These are phyloP conservation scores for Collariella sp. DNA, from an alignment of 495 filamentous ascomycete genomes.

Conservation along the genomic window DNA sequence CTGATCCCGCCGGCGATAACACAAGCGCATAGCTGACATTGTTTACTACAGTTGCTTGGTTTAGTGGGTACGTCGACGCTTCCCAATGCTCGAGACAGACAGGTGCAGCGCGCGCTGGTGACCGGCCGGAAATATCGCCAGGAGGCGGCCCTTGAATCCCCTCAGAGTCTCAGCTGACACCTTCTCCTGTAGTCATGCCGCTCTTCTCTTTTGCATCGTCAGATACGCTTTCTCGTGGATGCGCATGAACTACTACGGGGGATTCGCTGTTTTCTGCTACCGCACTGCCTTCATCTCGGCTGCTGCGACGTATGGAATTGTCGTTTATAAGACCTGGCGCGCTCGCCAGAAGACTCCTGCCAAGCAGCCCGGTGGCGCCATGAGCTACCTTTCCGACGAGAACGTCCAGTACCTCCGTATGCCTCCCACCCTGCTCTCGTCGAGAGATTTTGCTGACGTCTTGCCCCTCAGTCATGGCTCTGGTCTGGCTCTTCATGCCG, in stretches of 20 bases:
- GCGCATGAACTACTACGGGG: constrained; percentile 68
- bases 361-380: constrained; percentile 44
- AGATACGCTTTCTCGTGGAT: constrained; percentile 77
- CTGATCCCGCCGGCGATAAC: too few relatives aligned
- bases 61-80: constrained; percentile 63
- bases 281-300: constrained; percentile 83
- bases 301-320: constrained; percentile 89
- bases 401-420: constrained; percentile 95
- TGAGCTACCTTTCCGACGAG: constrained; percentile 72
- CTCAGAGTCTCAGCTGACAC: background rate
- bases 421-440: background rate
- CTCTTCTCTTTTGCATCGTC: constrained; percentile 69
- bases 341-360: constrained; percentile 62
- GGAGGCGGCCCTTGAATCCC: background rate
- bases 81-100: background rate
- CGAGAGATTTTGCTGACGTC: constrained; percentile 6
- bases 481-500: constrained; percentile 87
- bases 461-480: constrained; percentile 64
- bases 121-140: background rate
- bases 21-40: constrained; percentile 21
- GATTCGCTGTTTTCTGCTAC: constrained; percentile 71
- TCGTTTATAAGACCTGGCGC: constrained; percentile 96
- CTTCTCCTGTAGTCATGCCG: constrained; percentile 57
- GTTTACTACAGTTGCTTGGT: constrained; percentile 56
- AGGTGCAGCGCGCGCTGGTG: too few relatives aligned